A percentile compares a stretch with the other conserved stretches of the same genome.
Conservation (phyloP, 2,329 filamentous ascomycete species). For the Cordyceps sp. region DNA sequence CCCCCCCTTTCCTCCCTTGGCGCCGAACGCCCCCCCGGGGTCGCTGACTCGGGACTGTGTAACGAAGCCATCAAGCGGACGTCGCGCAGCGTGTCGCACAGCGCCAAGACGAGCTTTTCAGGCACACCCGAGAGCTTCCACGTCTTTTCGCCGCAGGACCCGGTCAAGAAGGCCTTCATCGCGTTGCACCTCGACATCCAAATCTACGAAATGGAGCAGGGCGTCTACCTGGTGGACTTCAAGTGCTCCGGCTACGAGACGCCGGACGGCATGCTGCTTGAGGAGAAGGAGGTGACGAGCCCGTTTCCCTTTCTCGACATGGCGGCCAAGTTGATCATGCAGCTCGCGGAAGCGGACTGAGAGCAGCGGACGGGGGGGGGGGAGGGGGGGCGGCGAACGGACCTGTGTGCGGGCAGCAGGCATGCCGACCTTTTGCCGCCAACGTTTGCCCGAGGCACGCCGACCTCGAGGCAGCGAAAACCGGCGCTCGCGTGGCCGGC, state of each 20-base stretch:
- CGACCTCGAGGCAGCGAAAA: too few species aligned
- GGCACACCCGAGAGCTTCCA: constrained; percentile 20
- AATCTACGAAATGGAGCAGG: constrained; percentile 82
- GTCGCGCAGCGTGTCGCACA: constrained; percentile 1
- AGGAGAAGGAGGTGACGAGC: constrained; percentile 89
- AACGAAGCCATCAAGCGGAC: constrained; percentile 4
- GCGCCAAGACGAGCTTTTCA: constrained; percentile 4
- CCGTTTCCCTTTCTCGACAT: constrained; percentile 94
- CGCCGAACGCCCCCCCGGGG: too few species aligned
- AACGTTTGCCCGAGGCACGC: too few species aligned
- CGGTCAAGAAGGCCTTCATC: constrained; percentile 45
- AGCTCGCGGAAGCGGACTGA: constrained; percentile 67
- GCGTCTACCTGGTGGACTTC: constrained; percentile 93
- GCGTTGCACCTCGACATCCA: constrained; percentile 94
- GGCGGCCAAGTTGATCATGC: constrained; percentile 80
- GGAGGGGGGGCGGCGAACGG: too few species aligned
- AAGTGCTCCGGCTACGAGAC: constrained; percentile 96
- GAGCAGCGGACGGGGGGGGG: background rate
- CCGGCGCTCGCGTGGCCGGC: too few species aligned
- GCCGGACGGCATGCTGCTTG: constrained; percentile 52
- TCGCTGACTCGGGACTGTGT: background rate
- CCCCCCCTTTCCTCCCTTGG: accelerated
- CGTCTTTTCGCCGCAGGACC: constrained; percentile 20
- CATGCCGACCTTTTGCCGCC: too few species aligned
- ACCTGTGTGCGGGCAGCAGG: background rate